Conservation (phyloP, 2,329 filamentous ascomycete species). For the Stagonosporopsis tanaceti region DNA sequence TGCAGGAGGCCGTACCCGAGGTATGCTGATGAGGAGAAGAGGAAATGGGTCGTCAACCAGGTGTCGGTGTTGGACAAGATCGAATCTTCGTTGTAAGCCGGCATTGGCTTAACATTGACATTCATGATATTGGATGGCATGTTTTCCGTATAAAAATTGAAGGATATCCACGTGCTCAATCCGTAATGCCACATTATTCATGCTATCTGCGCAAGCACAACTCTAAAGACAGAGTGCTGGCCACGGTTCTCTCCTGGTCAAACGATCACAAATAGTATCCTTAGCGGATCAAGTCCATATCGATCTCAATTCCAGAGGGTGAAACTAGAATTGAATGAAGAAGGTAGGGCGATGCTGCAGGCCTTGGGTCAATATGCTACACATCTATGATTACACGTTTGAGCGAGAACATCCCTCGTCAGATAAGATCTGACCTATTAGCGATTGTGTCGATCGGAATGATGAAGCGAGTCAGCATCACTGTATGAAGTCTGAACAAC, state of each 20-base stretch:
- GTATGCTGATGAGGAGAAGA: constrained; percentile 57
- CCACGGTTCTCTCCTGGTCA: not conserved
- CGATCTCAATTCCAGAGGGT: not conserved
- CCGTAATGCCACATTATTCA: no score
- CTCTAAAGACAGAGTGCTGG: not conserved
- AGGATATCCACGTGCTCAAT: not conserved
- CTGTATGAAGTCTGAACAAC: not conserved
- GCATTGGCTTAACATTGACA: not conserved
- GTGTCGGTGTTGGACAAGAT: constrained; percentile 44
- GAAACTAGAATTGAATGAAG: not conserved
- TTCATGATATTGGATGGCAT: not conserved
- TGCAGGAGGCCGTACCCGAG: constrained; percentile 64
- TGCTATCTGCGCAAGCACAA: no score
- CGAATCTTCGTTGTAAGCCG: constrained; percentile 33
- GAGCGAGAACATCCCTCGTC: no score
- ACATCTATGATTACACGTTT: not conserved
- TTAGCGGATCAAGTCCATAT: not conserved
- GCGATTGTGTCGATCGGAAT: no score
- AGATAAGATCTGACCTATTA: no score
- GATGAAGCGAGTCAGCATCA: no score
- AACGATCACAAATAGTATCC: not conserved
- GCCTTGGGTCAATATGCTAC: not conserved
- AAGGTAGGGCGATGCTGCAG: not conserved
- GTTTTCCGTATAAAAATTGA: not conserved
- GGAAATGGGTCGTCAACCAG: constrained; percentile 54